phyloP scores from a whole-genome alignment of 139 green algal genomes.

The Asterochloris erici region DNA sequence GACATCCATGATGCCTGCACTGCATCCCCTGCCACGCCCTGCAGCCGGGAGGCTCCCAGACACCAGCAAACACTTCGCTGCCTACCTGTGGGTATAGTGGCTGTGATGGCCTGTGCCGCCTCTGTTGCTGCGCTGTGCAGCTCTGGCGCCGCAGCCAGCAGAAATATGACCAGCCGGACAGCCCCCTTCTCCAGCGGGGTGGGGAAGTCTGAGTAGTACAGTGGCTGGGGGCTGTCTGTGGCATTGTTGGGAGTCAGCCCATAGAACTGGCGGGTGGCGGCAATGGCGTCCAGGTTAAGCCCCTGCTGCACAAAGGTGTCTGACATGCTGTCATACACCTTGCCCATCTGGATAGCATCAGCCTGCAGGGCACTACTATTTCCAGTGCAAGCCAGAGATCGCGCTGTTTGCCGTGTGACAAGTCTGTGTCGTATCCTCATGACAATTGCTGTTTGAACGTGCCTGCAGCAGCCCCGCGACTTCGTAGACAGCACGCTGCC shows the following conservation, averaged over 20 bases:
- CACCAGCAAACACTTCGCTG: neutral
- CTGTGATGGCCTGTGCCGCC: slow-evolving; percentile 17
- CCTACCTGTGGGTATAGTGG: neutral
- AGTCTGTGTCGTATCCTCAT: no score
- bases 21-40: no score
- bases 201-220: slow-evolving; percentile 40
- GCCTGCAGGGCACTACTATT: neutral
- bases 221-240: slow-evolving; percentile 13
- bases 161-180: slow-evolving; percentile 37
- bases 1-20: no score
- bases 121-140: slow-evolving; percentile 21
- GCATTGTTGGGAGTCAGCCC: no score
- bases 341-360: slow-evolving; percentile 3
- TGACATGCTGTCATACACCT: slow-evolving; percentile 13
- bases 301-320: slow-evolving; percentile 6
- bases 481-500: no score
- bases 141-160: neutral
- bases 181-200: slow-evolving; percentile 30
- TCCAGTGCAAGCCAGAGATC: no score
- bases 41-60: no score
- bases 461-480: no score
- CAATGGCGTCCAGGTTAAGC: neutral
- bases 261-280: slow-evolving; percentile 12
- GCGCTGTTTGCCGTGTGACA: no score
- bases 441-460: no score